phyloP scores from a whole-genome alignment of 176 grass and related monocot genomes.

The Panicum miliaceum region DNA sequence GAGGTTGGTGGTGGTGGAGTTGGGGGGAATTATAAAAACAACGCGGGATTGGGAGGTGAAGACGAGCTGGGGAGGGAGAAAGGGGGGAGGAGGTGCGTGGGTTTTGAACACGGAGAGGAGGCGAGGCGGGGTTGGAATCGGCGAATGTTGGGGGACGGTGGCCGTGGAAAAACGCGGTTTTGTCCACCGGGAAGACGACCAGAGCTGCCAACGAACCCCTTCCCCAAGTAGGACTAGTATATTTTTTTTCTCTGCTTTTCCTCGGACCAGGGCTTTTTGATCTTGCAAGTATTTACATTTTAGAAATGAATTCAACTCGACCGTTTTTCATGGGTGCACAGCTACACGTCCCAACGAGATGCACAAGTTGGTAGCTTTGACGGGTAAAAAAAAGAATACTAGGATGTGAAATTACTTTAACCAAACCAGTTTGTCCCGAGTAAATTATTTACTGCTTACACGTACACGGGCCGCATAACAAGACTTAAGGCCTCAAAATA shows the following conservation, averaged over 20 bases:
- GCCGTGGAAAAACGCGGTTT: conserved; percentile 74
- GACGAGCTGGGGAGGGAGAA: not conserved
- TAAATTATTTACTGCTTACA: too few species aligned
- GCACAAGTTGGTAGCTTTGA: not conserved
- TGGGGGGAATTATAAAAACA: not conserved
- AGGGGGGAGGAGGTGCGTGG: not conserved
- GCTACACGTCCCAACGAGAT: not conserved
- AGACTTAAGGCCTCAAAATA: too few species aligned
- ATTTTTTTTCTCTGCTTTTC: not conserved
- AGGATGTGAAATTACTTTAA: too few species aligned
- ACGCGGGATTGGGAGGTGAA: not conserved
- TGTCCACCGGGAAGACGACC: conserved; percentile 32
- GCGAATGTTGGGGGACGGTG: conserved; percentile 51
- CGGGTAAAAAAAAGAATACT: too few species aligned
- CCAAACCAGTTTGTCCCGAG: too few species aligned
- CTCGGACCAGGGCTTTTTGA: not conserved
- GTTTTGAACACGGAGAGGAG: conserved; percentile 30
- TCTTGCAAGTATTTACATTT: not conserved
- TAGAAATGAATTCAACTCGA: not conserved
- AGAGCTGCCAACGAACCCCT: conserved; percentile 23
- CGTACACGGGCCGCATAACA: too few species aligned
- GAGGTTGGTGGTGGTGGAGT: conserved; percentile 9
- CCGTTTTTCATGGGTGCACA: not conserved
- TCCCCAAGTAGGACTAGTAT: not conserved
- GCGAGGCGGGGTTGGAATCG: conserved; percentile 32